A percentile compares a stretch with the other conserved stretches of the same genome.
Conservation (phyloP, 225 moss, liverwort and hornwort species). For the Asterella californica region DNA sequence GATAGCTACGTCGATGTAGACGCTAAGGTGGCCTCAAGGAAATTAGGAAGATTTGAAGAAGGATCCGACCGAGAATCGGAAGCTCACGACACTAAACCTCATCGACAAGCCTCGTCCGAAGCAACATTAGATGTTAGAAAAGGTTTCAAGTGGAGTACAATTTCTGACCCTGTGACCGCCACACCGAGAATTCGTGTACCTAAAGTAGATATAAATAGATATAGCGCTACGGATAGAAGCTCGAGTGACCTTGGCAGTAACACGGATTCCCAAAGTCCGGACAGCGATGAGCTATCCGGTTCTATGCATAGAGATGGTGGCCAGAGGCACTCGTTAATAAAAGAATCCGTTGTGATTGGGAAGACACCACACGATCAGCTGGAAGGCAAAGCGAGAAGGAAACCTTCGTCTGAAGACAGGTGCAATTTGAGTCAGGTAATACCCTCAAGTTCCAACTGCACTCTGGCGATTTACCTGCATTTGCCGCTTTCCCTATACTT, state of each 20-base stretch:
- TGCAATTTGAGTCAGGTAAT: constrained; percentile 19
- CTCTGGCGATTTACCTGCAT: not conserved
- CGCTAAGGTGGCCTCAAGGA: constrained; percentile 49
- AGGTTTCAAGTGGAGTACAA: not conserved
- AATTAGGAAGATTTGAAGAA: constrained; percentile 36
- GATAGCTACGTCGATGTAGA: constrained; percentile 45
- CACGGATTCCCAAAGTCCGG: not conserved
- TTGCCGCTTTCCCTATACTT: not conserved
- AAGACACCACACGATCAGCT: not conserved
- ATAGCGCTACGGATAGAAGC: constrained; percentile 6
- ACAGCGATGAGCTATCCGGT: not conserved
- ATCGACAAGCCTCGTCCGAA: not conserved
- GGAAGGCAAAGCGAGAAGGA: constrained; percentile 8
- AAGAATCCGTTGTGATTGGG: not conserved
- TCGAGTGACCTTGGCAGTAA: constrained; percentile 16
- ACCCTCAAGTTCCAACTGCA: not conserved
- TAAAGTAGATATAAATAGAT: not conserved
- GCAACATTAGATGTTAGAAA: not conserved
- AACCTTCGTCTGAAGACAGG: constrained; percentile 1
- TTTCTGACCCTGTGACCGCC: not conserved
- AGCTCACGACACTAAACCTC: not conserved
- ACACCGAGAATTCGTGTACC: not conserved
- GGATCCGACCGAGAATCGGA: constrained; percentile 21
- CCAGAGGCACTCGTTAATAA: not conserved
- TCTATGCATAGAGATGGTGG: not conserved